These are phyloP conservation scores for Ustilago esculenta DNA, from an alignment of 1,284 basidiomycete species.

Conservation along the genomic window DNA sequence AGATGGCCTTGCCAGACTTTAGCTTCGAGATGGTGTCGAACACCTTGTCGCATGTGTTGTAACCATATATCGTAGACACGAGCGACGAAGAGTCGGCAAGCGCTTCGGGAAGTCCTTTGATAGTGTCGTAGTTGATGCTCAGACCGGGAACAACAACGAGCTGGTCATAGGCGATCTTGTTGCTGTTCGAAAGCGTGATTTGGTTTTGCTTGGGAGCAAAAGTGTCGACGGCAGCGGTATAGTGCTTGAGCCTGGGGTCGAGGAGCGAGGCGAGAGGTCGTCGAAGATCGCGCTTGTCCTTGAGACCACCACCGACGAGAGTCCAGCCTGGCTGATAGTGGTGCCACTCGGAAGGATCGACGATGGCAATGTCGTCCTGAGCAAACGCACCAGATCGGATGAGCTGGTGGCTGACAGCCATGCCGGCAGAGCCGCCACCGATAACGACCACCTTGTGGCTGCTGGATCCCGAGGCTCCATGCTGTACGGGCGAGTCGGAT, in stretches of 20 bases:
- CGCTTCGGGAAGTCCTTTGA: conserved; percentile 81
- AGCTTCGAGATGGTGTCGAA: conserved; percentile 71
- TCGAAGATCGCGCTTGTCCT: conserved; percentile 75
- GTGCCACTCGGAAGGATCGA: conserved; percentile 58
- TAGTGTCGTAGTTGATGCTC: conserved; percentile 78
- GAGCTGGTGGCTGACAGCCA: conserved; percentile 69
- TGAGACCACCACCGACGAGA: conserved; percentile 86
- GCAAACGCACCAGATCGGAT: conserved; percentile 69
- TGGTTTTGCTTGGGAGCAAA: conserved; percentile 80
- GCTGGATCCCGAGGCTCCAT: conserved; percentile 39
- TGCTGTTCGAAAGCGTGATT: conserved; percentile 76
- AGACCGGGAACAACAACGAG: conserved; percentile 90
- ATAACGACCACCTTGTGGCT: conserved; percentile 66
- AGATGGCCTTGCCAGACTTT: conserved; percentile 83
- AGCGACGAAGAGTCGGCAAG: conserved; percentile 79
- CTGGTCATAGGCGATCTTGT: conserved; percentile 80
- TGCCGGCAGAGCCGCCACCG: conserved; percentile 67
- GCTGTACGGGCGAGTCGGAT: conserved; percentile 32
- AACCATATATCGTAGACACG: conserved; percentile 90
- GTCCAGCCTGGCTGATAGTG: conserved; percentile 75
- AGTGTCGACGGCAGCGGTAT: conserved; percentile 77
- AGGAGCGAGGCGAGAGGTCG: conserved; percentile 71
- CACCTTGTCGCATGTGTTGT: conserved; percentile 59
- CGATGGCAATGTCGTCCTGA: conserved; percentile 56
- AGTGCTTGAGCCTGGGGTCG: conserved; percentile 75